A percentile compares a stretch with the other conserved stretches of the same genome.
Conservation (phyloP, 1,139 yeast species). For the Kodamaea sp. region DNA sequence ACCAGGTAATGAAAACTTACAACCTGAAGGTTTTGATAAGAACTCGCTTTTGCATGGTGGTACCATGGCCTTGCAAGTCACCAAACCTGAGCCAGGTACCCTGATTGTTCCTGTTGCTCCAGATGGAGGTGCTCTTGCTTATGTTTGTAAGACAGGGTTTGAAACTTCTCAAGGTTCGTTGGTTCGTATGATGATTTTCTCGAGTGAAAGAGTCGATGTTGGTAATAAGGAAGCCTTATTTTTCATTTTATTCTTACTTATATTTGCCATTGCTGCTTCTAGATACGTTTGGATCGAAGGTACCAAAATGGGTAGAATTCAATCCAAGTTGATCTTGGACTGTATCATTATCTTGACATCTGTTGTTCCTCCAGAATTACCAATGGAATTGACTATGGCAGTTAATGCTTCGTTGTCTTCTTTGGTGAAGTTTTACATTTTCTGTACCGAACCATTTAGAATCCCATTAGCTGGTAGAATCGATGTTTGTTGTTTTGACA, state of each 20-base stretch:
- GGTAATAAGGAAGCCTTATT: conserved; percentile 93
- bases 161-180: conserved; percentile 97
- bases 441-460: conserved; percentile 98
- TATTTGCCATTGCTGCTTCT: conserved; percentile 92
- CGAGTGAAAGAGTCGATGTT: conserved; percentile 94
- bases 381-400: conserved; percentile 99
- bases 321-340: conserved; percentile 87
- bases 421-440: conserved; percentile 79
- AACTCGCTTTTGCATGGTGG: conserved; percentile 93
- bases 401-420: conserved; percentile 90
- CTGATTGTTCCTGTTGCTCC: conserved; percentile 58
- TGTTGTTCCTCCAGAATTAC: conserved; percentile 98
- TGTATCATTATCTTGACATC: conserved; percentile 95
- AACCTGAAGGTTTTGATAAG: conserved; percentile 81
- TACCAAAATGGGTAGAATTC: conserved; percentile 90
- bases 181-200: conserved; percentile 96
- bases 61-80: conserved; percentile 91
- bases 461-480: conserved; percentile 97
- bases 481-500: conserved; percentile 97
- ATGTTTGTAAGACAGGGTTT: conserved; percentile 91
- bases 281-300: conserved; percentile 99
- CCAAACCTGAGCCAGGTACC: conserved; percentile 47
- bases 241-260: conserved; percentile 82
- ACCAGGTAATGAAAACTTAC: conserved; percentile 64
- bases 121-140: conserved; percentile 88